Evolutionary conservation across 2,329 filamentous ascomycete species (phyloP), one percentile per base, ranked within the genome.

Genomic region (Apiospora rasikravindrae): DNA sequence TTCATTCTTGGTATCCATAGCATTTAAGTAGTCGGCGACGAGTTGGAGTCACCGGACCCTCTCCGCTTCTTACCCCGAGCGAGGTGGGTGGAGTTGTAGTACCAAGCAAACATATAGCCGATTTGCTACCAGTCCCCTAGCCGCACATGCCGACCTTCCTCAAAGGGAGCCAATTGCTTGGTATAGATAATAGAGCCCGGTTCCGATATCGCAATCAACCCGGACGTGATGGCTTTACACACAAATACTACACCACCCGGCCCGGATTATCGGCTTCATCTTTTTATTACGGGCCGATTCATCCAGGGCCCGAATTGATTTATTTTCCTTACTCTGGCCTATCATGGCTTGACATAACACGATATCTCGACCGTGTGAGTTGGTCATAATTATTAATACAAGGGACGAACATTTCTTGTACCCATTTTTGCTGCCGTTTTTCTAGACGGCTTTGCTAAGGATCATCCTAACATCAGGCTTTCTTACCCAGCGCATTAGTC

Each of bases 151-250:
- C 4, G 10, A 42, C 40, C 40, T 42, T 45, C 14, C 19, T 40
- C 33, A 29, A 64, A 14, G 22, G 33, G 33, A 8, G 19, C 19
- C 57, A 19, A 19, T 61, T 37, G 53, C 19, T 61, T 61, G 53
- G 8, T n/a, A 61, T 61, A 4, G 14, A 26, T 42, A 14, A 13
- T 2, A 57, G 14, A 16, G 14, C 24, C 57, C 57, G 57, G 14
- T n/a, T 40, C 57, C 57, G 57, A 64, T 64, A 64, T 64, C 57
- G 57, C 57, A 40, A 13, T 64, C 33, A n/a, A 64, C 19, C 33
- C 22, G 22, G 45, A 49, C 45, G 57, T 22, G 6, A 19, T 19
- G 19, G 22, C 57, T 14, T 40, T 40, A 13, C 57, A 64, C 10
- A n/a, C 8, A 5, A n/a, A n/a, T 40, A 2, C 10, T 11, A 11